phyloP scores from a whole-genome alignment of 202 grass and related monocot species.

The Alloteropsis angusta region DNA sequence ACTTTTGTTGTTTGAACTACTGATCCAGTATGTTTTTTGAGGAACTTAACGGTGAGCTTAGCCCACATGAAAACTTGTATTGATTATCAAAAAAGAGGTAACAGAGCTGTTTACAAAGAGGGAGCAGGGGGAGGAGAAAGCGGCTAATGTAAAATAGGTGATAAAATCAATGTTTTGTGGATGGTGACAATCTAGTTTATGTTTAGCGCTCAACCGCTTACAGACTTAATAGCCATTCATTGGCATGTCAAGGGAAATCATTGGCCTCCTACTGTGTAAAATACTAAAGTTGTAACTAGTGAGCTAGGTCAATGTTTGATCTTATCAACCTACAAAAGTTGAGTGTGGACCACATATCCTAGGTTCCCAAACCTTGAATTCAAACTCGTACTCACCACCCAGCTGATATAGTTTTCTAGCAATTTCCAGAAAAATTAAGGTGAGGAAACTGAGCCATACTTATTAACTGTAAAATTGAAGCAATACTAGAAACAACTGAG shows the following conservation, averaged over 20 bases:
- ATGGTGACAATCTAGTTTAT: background rate
- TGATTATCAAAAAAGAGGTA: too few relatives aligned
- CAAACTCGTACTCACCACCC: background rate
- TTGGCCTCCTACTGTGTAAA: background rate
- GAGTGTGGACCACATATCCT: background rate
- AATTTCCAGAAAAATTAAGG: background rate
- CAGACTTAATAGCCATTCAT: background rate
- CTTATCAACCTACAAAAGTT: background rate
- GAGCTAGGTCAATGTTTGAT: background rate
- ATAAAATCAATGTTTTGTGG: background rate
- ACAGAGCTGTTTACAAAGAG: too few relatives aligned
- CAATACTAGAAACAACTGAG: background rate
- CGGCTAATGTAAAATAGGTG: too few relatives aligned
- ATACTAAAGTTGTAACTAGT: background rate
- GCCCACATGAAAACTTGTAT: too few relatives aligned
- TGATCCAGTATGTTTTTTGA: background rate
- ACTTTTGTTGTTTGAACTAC: background rate
- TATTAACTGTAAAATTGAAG: slow-evolving; percentile 3
- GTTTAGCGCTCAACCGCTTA: background rate
- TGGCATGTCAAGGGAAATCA: background rate
- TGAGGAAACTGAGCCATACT: background rate
- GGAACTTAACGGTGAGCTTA: too few relatives aligned
- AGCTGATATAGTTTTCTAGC: background rate
- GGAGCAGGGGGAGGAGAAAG: too few relatives aligned
- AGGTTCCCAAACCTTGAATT: background rate